Conservation (phyloP, 352 stramenopile genomes). For the Elongisporangium undulatum region DNA sequence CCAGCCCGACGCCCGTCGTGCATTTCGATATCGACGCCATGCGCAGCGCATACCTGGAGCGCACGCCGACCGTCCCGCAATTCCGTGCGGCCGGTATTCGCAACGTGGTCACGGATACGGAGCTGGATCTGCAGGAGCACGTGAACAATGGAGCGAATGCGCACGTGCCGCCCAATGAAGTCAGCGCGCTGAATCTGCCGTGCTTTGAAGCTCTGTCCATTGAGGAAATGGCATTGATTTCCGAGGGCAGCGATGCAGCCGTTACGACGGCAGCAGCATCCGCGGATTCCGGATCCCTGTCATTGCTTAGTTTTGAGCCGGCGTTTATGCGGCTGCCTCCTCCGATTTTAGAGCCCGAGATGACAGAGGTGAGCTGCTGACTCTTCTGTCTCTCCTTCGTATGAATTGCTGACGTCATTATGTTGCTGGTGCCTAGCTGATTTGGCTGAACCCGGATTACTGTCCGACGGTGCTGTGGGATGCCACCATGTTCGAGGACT, state of each 20-base stretch:
- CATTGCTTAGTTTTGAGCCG: slow-evolving; percentile 84
- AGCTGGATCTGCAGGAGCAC: slow-evolving; percentile 79
- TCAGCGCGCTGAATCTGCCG: slow-evolving; percentile 62
- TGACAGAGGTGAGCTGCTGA: slow-evolving; percentile 42
- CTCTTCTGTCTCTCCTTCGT: neutral
- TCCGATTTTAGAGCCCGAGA: slow-evolving; percentile 81
- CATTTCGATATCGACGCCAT: slow-evolving; percentile 66
- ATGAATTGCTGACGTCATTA: neutral
- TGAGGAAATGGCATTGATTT: slow-evolving; percentile 66
- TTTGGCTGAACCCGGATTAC: slow-evolving; percentile 92
- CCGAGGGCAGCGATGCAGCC: slow-evolving; percentile 18
- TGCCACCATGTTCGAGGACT: slow-evolving; percentile 78
- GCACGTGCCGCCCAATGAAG: slow-evolving; percentile 62
- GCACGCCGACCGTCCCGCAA: slow-evolving; percentile 71
- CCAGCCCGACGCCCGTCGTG: slow-evolving; percentile 35
- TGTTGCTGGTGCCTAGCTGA: slow-evolving; percentile 27
- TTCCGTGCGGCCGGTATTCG: slow-evolving; percentile 73
- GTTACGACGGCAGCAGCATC: slow-evolving; percentile 16
- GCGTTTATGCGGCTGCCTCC: slow-evolving; percentile 85
- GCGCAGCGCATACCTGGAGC: slow-evolving; percentile 64
- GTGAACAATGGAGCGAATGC: slow-evolving; percentile 75
- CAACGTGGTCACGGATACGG: slow-evolving; percentile 75
- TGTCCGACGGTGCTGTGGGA: slow-evolving; percentile 90
- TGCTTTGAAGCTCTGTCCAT: slow-evolving; percentile 70
- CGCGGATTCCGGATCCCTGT: slow-evolving; percentile 39